phyloP scores from a whole-genome alignment of 164 flowering plant genomes.

The Piper longum region DNA sequence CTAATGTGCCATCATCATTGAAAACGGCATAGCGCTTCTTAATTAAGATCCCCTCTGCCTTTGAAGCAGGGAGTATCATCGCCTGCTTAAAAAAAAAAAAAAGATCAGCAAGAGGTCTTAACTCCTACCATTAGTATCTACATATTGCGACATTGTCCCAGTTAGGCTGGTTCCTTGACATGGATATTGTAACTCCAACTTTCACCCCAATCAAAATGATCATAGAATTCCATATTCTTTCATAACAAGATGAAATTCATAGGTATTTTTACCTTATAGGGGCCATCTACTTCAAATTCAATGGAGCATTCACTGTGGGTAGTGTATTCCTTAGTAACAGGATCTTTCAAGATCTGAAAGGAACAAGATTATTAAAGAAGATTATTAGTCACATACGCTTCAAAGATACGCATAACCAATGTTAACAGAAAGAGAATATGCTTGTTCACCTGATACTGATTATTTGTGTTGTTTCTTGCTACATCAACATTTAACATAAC shows the following conservation, averaged over 20 bases:
- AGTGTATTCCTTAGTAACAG: constrained; percentile 57
- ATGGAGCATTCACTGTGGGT: constrained; percentile 98
- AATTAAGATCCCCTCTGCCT: constrained; percentile 92
- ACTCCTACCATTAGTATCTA: no score
- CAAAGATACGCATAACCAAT: no score
- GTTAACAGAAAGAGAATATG: neutral
- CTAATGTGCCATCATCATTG: constrained; percentile 96
- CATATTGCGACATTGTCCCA: no score
- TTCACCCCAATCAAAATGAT: no score
- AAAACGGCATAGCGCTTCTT: constrained; percentile 99
- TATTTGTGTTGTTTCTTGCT: constrained; percentile 90
- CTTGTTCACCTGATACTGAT: constrained; percentile 83
- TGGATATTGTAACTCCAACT: no score
- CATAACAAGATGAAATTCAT: constrained; percentile 3
- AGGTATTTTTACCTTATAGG: constrained; percentile 65
- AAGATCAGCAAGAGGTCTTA: neutral
- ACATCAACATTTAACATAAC: constrained; percentile 99
- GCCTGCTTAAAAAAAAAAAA: constrained; percentile 36
- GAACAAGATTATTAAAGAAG: neutral
- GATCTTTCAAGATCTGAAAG: constrained; percentile 69
- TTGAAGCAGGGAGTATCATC: constrained; percentile 98
- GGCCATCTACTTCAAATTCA: constrained; percentile 99
- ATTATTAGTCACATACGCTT: neutral
- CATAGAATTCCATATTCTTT: neutral
- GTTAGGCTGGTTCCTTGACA: no score